A percentile compares a stretch with the other conserved stretches of the same genome.
These are phyloP conservation scores for Isatis lusitanica DNA, from an alignment of 441 rosid species.

Conservation along the genomic window DNA sequence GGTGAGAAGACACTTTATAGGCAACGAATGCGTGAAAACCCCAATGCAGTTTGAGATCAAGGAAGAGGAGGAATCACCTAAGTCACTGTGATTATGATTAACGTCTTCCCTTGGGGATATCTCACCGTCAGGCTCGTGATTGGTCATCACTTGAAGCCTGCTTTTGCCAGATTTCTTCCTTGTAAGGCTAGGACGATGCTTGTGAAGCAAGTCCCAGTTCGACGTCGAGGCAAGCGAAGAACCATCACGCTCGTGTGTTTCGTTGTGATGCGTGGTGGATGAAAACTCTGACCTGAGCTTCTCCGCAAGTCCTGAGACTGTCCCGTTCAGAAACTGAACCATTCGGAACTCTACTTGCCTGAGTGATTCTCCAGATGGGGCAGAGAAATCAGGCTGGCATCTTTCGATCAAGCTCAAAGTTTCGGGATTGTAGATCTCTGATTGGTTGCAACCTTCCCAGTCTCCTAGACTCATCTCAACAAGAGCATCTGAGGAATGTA, in stretches of 20 bases:
- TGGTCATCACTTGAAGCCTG: conserved; percentile 77
- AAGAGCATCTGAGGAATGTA: conserved; percentile 72
- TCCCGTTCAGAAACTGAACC: conserved; percentile 81
- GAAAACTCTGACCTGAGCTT: conserved; percentile 68
- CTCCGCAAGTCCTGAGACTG: conserved; percentile 59
- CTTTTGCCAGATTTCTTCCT: conserved; percentile 91
- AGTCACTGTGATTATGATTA: conserved; percentile 42
- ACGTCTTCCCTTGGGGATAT: conserved; percentile 54
- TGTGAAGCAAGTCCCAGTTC: conserved; percentile 65
- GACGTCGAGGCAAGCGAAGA: conserved; percentile 45
- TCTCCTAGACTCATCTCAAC: conserved; percentile 81
- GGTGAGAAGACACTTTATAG: conserved; percentile 78
- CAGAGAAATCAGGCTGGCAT: conserved; percentile 81
- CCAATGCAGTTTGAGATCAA: conserved; percentile 54
- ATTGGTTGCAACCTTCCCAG: conserved; percentile 75
- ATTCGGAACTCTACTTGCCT: conserved; percentile 89
- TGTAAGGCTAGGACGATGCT: conserved; percentile 57
- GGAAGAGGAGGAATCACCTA: conserved; percentile 54
- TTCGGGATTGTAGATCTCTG: conserved; percentile 69
- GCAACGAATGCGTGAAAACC: conserved; percentile 74
- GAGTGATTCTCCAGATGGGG: conserved; percentile 87
- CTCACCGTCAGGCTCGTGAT: conserved; percentile 75
- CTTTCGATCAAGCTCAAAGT: conserved; percentile 58
- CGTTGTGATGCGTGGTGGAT: conserved; percentile 43
- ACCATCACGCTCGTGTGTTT: conserved; percentile 55